These are phyloP conservation scores for Hortiboletus flavorubellus DNA, from an alignment of 768 basidiomycete genomes.

Conservation along the genomic window DNA sequence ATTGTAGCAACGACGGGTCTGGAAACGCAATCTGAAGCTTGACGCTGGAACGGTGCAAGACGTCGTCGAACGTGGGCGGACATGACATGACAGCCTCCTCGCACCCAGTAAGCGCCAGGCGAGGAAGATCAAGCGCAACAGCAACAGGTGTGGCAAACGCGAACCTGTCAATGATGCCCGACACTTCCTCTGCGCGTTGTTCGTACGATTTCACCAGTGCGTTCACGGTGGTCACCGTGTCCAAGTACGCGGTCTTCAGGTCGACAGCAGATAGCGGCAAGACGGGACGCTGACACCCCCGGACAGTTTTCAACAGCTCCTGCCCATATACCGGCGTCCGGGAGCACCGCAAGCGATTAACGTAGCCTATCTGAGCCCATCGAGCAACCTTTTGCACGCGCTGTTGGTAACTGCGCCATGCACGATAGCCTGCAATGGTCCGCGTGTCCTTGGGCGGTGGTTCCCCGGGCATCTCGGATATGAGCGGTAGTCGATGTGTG, in stretches of 20 bases:
- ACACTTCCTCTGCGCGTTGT: constrained; percentile 53
- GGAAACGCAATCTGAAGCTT: constrained; percentile 94
- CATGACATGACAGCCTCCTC: constrained; percentile 27
- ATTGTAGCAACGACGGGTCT: constrained; percentile 83
- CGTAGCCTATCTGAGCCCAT: constrained; percentile 68
- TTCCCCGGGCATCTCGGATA: constrained; percentile 53
- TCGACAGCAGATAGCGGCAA: constrained; percentile 49
- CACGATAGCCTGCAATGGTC: constrained; percentile 68
- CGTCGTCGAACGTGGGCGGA: constrained; percentile 55
- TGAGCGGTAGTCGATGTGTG: constrained; percentile 50
- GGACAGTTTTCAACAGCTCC: constrained; percentile 43
- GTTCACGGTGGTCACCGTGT: constrained; percentile 41
- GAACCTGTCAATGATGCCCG: constrained; percentile 59
- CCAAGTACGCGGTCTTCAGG: constrained; percentile 37
- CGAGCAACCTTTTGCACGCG: constrained; percentile 51
- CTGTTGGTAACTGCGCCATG: constrained; percentile 46
- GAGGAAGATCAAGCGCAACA: constrained; percentile 71
- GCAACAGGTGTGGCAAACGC: constrained; percentile 78
- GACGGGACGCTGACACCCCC: constrained; percentile 43
- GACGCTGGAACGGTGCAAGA: constrained; percentile 70
- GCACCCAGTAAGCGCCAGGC: constrained; percentile 52
- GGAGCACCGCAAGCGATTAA: constrained; percentile 72
- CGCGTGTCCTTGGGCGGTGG: constrained; percentile 72
- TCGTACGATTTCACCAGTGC: constrained; percentile 61
- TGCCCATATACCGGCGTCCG: constrained; percentile 40